These are phyloP conservation scores for Chenopodium formosanum DNA, from an alignment of 148 eudicot species.

Conservation along the genomic window DNA sequence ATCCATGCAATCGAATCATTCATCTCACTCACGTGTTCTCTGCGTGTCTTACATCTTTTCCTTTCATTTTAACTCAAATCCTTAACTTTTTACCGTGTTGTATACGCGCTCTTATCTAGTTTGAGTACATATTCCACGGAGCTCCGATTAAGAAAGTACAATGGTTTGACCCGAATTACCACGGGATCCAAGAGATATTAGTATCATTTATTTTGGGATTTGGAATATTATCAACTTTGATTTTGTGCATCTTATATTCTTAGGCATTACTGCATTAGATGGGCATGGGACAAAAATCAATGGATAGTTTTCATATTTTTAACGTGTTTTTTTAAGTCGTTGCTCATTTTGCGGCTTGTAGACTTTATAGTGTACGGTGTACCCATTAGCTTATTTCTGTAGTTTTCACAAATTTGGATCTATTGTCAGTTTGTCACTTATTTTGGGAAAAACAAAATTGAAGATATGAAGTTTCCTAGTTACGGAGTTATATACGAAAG, in stretches of 20 bases:
- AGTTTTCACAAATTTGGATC: no score
- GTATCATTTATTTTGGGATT: slow-evolving; percentile 6
- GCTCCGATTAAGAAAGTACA: not conserved
- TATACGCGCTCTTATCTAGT: slow-evolving; percentile 14
- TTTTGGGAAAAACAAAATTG: no score
- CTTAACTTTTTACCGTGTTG: not conserved
- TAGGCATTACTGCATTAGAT: not conserved
- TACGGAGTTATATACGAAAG: no score
- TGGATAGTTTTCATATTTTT: not conserved
- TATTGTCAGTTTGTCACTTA: no score
- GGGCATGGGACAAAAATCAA: not conserved
- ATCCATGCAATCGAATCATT: slow-evolving; percentile 18
- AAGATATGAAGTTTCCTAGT: no score
- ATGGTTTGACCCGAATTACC: not conserved
- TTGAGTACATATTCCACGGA: not conserved
- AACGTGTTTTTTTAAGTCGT: not conserved
- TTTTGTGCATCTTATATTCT: not conserved
- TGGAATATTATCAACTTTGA: slow-evolving; percentile 15
- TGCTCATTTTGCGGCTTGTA: slow-evolving; percentile 15
- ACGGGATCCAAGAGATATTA: slow-evolving; percentile 18
- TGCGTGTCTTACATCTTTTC: slow-evolving; percentile 15
- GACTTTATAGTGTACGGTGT: not conserved
- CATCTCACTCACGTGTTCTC: slow-evolving; percentile 9
- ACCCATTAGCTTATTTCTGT: no score
- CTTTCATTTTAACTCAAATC: not conserved